A percentile compares a stretch with the other conserved stretches of the same genome.
phyloP scores from a whole-genome alignment of 140 eudicot genomes.

The Erigeron philadelphicus region DNA sequence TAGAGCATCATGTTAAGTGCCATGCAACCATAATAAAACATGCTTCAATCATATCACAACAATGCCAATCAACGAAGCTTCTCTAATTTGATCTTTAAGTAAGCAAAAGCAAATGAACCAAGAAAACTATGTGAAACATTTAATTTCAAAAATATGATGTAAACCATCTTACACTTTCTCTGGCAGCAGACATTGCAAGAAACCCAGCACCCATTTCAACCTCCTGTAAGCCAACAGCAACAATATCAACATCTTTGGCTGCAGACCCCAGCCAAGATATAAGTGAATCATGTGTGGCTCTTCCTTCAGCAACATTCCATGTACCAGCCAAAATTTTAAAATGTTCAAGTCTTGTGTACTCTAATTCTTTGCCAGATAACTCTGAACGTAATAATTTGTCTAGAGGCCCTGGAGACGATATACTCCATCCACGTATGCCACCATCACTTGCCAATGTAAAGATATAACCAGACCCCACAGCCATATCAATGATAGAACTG shows the following conservation, averaged over 20 bases:
- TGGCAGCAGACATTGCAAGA: slow-evolving; percentile 99
- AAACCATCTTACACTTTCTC: slow-evolving; percentile 59
- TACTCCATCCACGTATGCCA: slow-evolving; percentile 90
- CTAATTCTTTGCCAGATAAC: slow-evolving; percentile 56
- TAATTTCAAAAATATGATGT: background rate
- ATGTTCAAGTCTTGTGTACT: slow-evolving; percentile 70
- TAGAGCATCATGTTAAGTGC: background rate
- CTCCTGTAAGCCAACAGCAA: slow-evolving; percentile 96
- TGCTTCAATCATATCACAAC: background rate
- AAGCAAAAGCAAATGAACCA: slow-evolving; percentile 3
- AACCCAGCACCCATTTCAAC: slow-evolving; percentile 99
- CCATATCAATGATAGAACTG: slow-evolving; percentile 66
- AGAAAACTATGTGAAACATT: background rate
- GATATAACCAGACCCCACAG: slow-evolving; percentile 65
- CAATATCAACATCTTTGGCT: slow-evolving; percentile 59
- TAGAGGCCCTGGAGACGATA: slow-evolving; percentile 70
- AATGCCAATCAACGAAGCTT: no score
- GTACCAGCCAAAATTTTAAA: slow-evolving; percentile 77
- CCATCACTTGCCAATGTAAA: slow-evolving; percentile 88
- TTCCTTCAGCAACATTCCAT: slow-evolving; percentile 96
- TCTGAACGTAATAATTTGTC: slow-evolving; percentile 62
- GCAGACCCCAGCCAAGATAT: slow-evolving; percentile 90
- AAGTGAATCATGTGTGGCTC: slow-evolving; percentile 83
- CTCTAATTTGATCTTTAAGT: background rate
- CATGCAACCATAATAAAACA: background rate